A percentile compares a stretch with the other conserved stretches of the same genome.
These are phyloP conservation scores for Vaccinium myrtillus DNA, from an alignment of 148 eudicot species.

Conservation along the genomic window DNA sequence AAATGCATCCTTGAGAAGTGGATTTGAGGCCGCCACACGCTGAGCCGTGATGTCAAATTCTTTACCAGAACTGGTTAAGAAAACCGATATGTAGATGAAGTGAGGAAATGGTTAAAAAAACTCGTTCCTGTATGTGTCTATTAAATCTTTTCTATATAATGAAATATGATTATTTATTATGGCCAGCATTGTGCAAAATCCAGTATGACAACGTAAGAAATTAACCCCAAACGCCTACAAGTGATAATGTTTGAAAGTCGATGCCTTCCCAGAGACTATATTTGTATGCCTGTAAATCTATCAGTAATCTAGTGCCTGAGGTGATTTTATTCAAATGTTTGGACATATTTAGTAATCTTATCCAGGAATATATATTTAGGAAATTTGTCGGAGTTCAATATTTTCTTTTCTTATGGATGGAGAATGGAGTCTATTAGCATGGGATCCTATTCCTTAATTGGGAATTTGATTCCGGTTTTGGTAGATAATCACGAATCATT, in stretches of 20 bases:
- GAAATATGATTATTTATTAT: background rate
- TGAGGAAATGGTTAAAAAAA: background rate
- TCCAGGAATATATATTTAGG: background rate
- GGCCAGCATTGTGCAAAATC: background rate
- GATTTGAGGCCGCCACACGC: constrained; percentile 29
- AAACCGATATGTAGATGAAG: background rate
- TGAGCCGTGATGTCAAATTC: constrained; percentile 27
- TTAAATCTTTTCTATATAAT: background rate
- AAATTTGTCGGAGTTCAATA: background rate
- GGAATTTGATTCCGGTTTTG: background rate
- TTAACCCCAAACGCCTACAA: background rate
- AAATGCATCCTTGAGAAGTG: constrained; percentile 27
- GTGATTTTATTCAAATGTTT: background rate
- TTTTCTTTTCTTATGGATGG: background rate
- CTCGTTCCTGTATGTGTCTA: background rate
- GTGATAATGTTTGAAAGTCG: background rate
- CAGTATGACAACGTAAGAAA: background rate
- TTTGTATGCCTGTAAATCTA: background rate
- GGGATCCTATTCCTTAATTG: background rate
- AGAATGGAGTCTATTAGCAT: background rate
- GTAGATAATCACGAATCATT: background rate
- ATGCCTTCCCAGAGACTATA: background rate
- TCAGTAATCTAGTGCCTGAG: background rate
- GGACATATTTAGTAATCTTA: background rate
- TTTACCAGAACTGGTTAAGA: constrained; percentile 22